phyloP scores from a whole-genome alignment of 169 alveolate genomes.

The Eimeria sp. region DNA sequence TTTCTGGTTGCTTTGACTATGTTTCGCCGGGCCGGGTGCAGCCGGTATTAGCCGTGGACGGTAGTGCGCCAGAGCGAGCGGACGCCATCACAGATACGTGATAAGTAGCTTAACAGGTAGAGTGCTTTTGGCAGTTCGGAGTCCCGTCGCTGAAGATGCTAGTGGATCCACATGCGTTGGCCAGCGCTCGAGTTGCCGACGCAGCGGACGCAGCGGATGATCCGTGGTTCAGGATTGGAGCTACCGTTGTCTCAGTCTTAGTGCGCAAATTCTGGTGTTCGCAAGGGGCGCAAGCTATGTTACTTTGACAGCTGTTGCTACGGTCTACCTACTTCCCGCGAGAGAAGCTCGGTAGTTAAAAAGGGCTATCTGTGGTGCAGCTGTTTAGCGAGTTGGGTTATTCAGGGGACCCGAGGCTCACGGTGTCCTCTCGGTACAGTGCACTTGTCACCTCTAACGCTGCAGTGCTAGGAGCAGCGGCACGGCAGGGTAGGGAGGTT shows the following conservation, averaged over 20 bases:
- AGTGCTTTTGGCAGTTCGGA: constrained; percentile 68
- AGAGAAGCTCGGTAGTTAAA: background rate
- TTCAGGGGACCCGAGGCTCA: constrained; percentile 3
- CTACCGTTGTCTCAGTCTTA: constrained; percentile 4
- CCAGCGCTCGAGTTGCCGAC: constrained; percentile 38
- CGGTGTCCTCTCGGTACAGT: background rate
- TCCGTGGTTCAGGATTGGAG: constrained; percentile 40
- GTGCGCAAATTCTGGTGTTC: background rate
- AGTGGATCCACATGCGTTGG: constrained; percentile 66
- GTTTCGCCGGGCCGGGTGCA: constrained; percentile 20
- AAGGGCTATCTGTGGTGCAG: background rate
- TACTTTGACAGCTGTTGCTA: background rate
- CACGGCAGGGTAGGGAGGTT: background rate
- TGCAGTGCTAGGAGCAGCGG: constrained; percentile 25
- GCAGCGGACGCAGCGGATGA: constrained; percentile 45
- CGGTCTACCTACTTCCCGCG: constrained; percentile 1
- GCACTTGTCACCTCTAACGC: background rate
- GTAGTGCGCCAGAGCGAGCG: constrained; percentile 28
- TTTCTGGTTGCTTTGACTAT: constrained; percentile 23
- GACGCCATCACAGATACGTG: constrained; percentile 55
- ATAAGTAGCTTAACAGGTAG: constrained; percentile 73
- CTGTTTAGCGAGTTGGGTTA: constrained; percentile 2
- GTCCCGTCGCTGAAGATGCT: constrained; percentile 32
- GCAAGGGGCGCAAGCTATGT: background rate
- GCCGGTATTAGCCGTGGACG: constrained; percentile 57